Percentiles rank a stretch among this genome's conserved stretches.
Evolutionary conservation across 1,284 basidiomycete genomes (phyloP).

Genomic region (Rhodotorula glutinis): DNA sequence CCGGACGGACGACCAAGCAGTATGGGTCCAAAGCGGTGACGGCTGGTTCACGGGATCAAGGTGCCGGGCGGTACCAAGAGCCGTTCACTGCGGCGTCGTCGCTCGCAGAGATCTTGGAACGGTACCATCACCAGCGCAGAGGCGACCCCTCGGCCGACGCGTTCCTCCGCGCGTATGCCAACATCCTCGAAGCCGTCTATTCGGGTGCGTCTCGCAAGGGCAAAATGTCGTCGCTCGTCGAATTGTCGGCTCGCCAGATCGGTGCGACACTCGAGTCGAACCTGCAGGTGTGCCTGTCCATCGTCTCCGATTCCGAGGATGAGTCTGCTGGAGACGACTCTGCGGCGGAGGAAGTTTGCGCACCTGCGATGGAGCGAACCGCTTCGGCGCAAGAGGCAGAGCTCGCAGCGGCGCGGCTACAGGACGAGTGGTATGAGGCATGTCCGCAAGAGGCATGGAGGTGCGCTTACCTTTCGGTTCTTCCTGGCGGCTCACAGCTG

Average conservation of each 20-base stretch:
- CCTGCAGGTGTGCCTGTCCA: background rate
- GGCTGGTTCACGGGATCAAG: background rate
- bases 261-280: slow-evolving; percentile 12
- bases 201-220: background rate
- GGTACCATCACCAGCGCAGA: background rate
- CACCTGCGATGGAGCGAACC: background rate
- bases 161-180: slow-evolving; percentile 8
- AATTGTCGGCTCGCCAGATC: slow-evolving; percentile 8
- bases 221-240: background rate
- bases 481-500: background rate
- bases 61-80: background rate
- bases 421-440: slow-evolving; percentile 21
- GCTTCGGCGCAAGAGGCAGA: slow-evolving; percentile 9
- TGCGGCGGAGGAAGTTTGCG: background rate
- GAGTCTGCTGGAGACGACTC: background rate
- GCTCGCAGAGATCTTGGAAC: background rate
- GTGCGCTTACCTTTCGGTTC: background rate
- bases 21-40: slow-evolving; percentile 3
- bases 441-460: background rate
- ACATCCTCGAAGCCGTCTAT: slow-evolving; percentile 11
- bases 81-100: background rate
- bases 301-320: background rate
- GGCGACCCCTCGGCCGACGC: background rate
- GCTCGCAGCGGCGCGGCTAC: background rate
- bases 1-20: background rate